Percentiles rank a stretch among this genome's conserved stretches.
phyloP scores from a whole-genome alignment of 1,139 yeast species.

The Yamadazyma sp. region DNA sequence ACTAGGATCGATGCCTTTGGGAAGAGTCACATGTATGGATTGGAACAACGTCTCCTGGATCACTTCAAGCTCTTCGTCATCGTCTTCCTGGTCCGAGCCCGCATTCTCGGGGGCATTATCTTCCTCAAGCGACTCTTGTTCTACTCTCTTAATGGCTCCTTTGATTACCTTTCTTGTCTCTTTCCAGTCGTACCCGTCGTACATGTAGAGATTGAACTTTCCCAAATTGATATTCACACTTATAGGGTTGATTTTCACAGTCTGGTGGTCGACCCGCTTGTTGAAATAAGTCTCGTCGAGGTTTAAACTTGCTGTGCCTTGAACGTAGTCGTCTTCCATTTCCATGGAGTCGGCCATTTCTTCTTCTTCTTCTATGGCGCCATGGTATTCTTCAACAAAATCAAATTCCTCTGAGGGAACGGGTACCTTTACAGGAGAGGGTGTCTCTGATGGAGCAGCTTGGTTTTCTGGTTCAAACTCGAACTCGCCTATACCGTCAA shows the following conservation, averaged over 20 bases:
- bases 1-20: constrained; percentile 48
- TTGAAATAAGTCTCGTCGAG: constrained; percentile 52
- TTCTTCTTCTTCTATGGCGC: constrained; percentile 1
- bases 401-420: constrained; percentile 8
- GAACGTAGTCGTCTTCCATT: background rate
- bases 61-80: constrained; percentile 23
- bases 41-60: constrained; percentile 70
- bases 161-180: constrained; percentile 68
- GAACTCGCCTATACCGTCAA: constrained; percentile 47
- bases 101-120: constrained; percentile 15
- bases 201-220: constrained; percentile 47
- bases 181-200: constrained; percentile 94
- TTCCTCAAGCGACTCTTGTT: constrained; percentile 42
- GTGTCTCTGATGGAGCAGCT: background rate
- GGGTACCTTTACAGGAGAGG: too few relatives aligned
- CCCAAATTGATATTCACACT: constrained; percentile 29
- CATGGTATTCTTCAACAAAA: constrained; percentile 26
- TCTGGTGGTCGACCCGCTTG: constrained; percentile 6
- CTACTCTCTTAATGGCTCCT: constrained; percentile 62
- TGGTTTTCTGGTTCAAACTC: constrained; percentile 19
- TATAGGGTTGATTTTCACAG: constrained; percentile 24
- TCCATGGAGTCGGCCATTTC: background rate
- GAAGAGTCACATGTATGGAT: constrained; percentile 69
- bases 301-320: constrained; percentile 10
- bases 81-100: constrained; percentile 15